Base-by-base conservation (phyloP, 2,329 filamentous ascomycete species). In the Paraphaeosphaeria sporulosa region DNA sequence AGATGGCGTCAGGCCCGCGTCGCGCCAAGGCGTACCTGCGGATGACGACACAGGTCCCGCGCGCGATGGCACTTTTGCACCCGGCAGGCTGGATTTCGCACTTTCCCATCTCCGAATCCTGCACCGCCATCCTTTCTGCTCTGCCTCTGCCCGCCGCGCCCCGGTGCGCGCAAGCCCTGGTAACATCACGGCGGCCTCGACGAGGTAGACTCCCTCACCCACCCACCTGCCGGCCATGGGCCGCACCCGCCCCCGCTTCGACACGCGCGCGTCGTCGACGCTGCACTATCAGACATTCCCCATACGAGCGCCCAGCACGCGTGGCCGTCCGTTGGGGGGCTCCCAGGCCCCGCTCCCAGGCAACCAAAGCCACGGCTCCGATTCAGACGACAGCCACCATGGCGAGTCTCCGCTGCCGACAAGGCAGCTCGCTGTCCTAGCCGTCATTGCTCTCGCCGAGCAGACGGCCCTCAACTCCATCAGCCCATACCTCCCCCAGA, bases 381-480 rank as follows among this genome's bases (percentile, higher is more conserved):
- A 75, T 27, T 74, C 75, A 43, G 73, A 76, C 54, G 72, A 72
- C 27, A 71, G 64, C 55, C 73, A 81, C 63, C 79, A 85, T 65
- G 30, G 30, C 30, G 85, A 87, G 65, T 92, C 92, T 1, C 94
- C 94, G 0, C 80, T 99, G 19, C 95, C 95, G 0, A 87, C 88
- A 65, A 88, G 85, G 67, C 95, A 98, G 81, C 89, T 99, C 62
- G 85, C 89, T 5, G 86, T 98, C 13, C 83, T 99, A 36, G 94
- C 94, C 1, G 81, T 97, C 65, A 91, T 99, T 61, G 94, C 94
- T 7, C 84, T 99, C 23, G 91, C 92, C 56, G 95, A 99, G 76
- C 95, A 99, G 82, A 98, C 94, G 0, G 95, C 95, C 0, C 86
- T 99, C 73, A 99, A 99, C 78, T 97, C 93, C 23, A 97, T 99